phyloP scores from a whole-genome alignment of 202 grass and related monocot genomes.

The Zoysia matrella region DNA sequence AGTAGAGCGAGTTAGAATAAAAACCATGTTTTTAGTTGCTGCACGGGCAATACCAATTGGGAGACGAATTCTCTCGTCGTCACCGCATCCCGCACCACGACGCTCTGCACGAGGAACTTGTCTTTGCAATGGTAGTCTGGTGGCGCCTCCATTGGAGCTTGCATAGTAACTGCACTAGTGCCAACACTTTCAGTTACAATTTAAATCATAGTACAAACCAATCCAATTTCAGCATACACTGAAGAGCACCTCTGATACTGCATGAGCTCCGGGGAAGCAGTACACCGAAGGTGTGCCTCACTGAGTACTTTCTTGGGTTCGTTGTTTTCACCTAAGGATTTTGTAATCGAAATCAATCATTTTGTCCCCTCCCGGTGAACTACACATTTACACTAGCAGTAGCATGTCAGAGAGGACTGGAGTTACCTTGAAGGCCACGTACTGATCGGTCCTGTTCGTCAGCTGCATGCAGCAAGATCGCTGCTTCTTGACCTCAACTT shows the following conservation, averaged over 20 bases:
- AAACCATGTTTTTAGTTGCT: not conserved
- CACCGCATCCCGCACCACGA: conserved; percentile 48
- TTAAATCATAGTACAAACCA: not conserved
- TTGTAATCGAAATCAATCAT: not conserved
- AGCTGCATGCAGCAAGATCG: conserved; percentile 85
- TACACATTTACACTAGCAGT: not conserved
- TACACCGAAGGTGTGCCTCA: conserved; percentile 70
- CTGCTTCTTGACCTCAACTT: conserved; percentile 80
- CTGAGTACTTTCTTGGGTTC: conserved; percentile 84
- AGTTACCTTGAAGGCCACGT: conserved; percentile 86
- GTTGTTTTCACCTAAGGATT: conserved; percentile 84
- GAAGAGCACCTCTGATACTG: conserved; percentile 60
- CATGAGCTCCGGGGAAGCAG: conserved; percentile 62
- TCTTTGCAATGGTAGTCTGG: conserved; percentile 85
- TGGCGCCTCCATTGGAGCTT: conserved; percentile 65
- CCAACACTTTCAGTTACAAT: conserved; percentile 2
- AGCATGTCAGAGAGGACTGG: not conserved
- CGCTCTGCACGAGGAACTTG: conserved; percentile 92
- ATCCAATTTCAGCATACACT: not conserved
- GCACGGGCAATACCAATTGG: conserved; percentile 47
- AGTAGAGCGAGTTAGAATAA: not conserved
- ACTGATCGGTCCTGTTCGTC: conserved; percentile 72
- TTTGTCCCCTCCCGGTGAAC: not conserved
- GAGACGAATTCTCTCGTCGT: conserved; percentile 56
- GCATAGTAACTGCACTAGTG: conserved; percentile 72